phyloP scores from a whole-genome alignment of 805 yeast genomes.

The Kodamaea fukazawae region DNA sequence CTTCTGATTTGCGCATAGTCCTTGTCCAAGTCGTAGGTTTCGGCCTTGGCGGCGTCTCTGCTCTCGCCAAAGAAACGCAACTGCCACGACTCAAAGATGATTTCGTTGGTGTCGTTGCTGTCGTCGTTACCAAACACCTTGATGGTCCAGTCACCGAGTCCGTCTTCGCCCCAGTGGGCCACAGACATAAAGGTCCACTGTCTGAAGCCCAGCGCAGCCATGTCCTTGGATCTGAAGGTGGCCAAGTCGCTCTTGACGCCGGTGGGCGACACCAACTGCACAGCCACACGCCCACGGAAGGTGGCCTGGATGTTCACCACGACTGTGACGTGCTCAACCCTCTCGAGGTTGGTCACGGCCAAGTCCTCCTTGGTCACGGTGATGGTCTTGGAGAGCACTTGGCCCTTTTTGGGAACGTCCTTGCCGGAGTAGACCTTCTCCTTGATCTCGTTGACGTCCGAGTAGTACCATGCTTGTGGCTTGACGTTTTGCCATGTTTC shows the following conservation, averaged over 20 bases:
- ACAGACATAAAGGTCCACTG: constrained; percentile 95
- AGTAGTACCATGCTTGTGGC: constrained; percentile 82
- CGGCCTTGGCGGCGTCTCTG: constrained; percentile 60
- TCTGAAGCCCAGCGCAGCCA: constrained; percentile 53
- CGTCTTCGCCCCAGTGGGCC: constrained; percentile 94
- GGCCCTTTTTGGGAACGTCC: constrained; percentile 8
- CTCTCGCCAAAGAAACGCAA: constrained; percentile 80
- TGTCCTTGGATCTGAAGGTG: constrained; percentile 59
- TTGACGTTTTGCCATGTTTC: constrained; percentile 78
- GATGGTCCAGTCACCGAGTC: constrained; percentile 79
- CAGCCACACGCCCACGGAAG: constrained; percentile 66
- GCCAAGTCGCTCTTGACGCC: constrained; percentile 78
- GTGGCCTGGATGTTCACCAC: constrained; percentile 66
- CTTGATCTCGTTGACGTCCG: constrained; percentile 39
- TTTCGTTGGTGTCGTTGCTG: constrained; percentile 33
- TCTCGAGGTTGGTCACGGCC: constrained; percentile 56
- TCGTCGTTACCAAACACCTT: constrained; percentile 45
- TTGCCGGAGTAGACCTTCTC: constrained; percentile 14
- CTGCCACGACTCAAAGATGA: constrained; percentile 64
- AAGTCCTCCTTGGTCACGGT: constrained; percentile 50
- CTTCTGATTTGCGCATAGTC: constrained; percentile 44
- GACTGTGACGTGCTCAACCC: constrained; percentile 83
- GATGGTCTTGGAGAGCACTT: constrained; percentile 26
- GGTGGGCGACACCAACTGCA: constrained; percentile 67
- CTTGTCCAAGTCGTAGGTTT: constrained; percentile 48